Evolutionary conservation across 805 yeast genomes (phyloP), one percentile per base, ranked within the genome.

Genomic region (Sugiyamaella floridensis): DNA sequence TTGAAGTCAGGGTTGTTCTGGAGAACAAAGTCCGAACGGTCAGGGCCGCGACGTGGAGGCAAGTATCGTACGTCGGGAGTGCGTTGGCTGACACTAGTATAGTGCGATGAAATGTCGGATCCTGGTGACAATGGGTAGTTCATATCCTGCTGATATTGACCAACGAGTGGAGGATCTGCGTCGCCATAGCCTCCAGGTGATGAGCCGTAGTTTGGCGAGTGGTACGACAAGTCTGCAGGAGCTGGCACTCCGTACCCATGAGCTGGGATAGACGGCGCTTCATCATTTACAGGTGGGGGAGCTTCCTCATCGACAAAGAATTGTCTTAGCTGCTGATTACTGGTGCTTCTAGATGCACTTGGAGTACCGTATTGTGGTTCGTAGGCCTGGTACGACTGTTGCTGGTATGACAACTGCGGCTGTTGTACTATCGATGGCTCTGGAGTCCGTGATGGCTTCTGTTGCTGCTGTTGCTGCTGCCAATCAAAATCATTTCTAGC

Each of bases 1-100:
- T 49, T 49, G 49, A 58, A 57, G 50, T 58, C 63, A 1, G 63
- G 63, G 41, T 59, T 59, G 51, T 47, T 55, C 20, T 57, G 47
- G 8, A 59, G 51, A 8, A 55, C 57, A 34, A 56, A 44, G 12
- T 58, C 58, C 11, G 54, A 59, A 16, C 53, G 40, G 37, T 45
- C 53, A 40, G 45, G 57, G 45, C 47, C 56, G 15, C 53, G 32
- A 45, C 48, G 42, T 48, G 43, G 47, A 50, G 57, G 48, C 47
- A 18, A 49, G 48, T 50, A 53, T 15, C 52, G 41, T 10, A 59
- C 59, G 42, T 54, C 58, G 40, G 49, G 41, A 15, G 52, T 52
- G 20, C 61, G 48, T 41, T 56, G 61, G 20, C 61, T 58, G 46
- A 58, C 50, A 14, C 59, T 55, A 2, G 62, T 58, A 44, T 55